Conservation (phyloP, 2,329 filamentous ascomycete species). For the Pestalotiopsis sp. region DNA sequence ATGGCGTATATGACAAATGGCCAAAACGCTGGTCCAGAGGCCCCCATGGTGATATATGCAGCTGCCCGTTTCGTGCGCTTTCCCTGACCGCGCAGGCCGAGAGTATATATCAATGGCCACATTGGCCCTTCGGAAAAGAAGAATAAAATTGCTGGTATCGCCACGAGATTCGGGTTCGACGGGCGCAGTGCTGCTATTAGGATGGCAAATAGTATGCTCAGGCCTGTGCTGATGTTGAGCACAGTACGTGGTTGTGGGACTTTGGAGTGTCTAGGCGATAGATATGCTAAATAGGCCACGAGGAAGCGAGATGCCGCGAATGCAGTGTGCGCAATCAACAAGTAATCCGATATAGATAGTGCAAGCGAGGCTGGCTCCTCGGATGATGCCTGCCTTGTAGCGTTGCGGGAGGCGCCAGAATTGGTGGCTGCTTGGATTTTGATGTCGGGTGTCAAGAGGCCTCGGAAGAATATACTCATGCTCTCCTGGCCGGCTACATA, state of each 20-base stretch:
- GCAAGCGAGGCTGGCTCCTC: slow-evolving; percentile 47
- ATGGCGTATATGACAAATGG: slow-evolving; percentile 76
- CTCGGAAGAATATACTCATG: slow-evolving; percentile 63
- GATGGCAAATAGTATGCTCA: slow-evolving; percentile 61
- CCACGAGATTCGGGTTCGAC: slow-evolving; percentile 50
- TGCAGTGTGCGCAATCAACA: slow-evolving; percentile 71
- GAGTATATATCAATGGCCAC: slow-evolving; percentile 80
- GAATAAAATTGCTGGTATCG: slow-evolving; percentile 68
- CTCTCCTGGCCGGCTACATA: slow-evolving; percentile 77
- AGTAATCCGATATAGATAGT: slow-evolving; percentile 64
- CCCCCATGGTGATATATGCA: slow-evolving; percentile 77
- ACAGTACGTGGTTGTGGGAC: slow-evolving; percentile 71
- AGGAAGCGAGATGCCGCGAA: slow-evolving; percentile 78
- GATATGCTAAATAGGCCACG: slow-evolving; percentile 66
- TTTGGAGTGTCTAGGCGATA: slow-evolving; percentile 48
- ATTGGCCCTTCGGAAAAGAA: slow-evolving; percentile 83
- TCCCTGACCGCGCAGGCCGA: slow-evolving; percentile 80
- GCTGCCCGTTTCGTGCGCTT: slow-evolving; percentile 79
- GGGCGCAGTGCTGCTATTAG: slow-evolving; percentile 49
- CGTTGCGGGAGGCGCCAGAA: slow-evolving; percentile 27
- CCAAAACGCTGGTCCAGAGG: slow-evolving; percentile 73
- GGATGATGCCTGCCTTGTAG: slow-evolving; percentile 44
- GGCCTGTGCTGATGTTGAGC: slow-evolving; percentile 61
- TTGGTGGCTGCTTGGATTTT: slow-evolving; percentile 21
- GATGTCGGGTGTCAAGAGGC: slow-evolving; percentile 45